Percentiles rank a stretch among this genome's conserved stretches.
These are phyloP conservation scores for Nothophoma quercina DNA, from an alignment of 2,329 filamentous ascomycete genomes.

Conservation along the genomic window DNA sequence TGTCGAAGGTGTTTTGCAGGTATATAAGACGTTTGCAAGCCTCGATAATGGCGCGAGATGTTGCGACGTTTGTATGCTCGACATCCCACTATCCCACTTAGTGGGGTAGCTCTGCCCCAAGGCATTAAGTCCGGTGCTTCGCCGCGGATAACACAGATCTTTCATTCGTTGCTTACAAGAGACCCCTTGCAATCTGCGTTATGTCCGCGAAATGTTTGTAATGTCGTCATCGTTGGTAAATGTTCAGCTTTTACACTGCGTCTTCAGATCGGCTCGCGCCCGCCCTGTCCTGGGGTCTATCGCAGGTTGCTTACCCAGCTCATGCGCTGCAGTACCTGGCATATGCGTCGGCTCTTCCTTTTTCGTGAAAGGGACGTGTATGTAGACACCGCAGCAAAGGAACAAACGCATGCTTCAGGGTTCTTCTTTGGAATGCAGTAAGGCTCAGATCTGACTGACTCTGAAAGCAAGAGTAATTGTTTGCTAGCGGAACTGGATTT, in stretches of 20 bases:
- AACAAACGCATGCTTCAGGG: constrained; percentile 16
- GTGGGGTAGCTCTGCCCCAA: constrained; percentile 17
- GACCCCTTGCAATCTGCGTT: constrained; percentile 7
- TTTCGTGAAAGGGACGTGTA: constrained; percentile 14
- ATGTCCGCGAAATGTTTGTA: constrained; percentile 6
- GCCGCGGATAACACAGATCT: constrained; percentile 14
- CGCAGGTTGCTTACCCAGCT: constrained; percentile 4
- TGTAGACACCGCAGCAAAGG: constrained; percentile 15
- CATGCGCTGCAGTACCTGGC: constrained; percentile 14
- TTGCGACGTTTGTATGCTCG: constrained; percentile 15
- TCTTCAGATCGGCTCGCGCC: constrained; percentile 9
- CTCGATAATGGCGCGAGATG: constrained; percentile 11
- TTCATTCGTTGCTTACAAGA: constrained; percentile 19
- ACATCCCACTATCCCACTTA: constrained; percentile 15
- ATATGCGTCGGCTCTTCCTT: constrained; percentile 12
- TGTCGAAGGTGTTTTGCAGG: neutral
- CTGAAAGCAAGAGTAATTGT: neutral
- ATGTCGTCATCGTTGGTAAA: constrained; percentile 10
- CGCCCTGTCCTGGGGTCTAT: constrained; percentile 16
- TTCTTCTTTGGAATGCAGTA: neutral
- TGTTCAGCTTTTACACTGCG: constrained; percentile 3
- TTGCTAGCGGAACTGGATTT: neutral
- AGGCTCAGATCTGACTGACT: neutral
- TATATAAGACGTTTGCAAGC: neutral
- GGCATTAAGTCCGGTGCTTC: constrained; percentile 8